Evolutionary conservation across 129 eudicot species (phyloP).

Genomic region (Artemisia tridentata): DNA sequence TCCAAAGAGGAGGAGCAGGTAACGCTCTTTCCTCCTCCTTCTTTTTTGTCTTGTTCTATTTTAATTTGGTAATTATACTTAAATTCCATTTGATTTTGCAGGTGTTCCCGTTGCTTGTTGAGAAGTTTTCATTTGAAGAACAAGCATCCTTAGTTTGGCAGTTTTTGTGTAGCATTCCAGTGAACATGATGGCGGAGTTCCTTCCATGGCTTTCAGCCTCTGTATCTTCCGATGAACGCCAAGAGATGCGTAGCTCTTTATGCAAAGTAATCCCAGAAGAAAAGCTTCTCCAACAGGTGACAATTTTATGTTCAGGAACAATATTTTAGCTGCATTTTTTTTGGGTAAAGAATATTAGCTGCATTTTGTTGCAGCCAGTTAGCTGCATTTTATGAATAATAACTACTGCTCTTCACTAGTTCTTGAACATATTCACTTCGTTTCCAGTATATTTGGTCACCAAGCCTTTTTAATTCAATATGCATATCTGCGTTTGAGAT

Average conservation of each 20-base stretch:
- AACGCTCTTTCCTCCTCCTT: not conserved
- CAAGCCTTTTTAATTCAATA: too few species aligned
- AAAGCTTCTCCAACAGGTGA: constrained; percentile 91
- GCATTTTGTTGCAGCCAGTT: too few species aligned
- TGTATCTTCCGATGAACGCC: constrained; percentile 80
- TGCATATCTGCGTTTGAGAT: too few species aligned
- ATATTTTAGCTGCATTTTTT: too few species aligned
- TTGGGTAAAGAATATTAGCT: too few species aligned
- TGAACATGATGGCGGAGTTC: constrained; percentile 97
- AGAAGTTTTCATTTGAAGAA: constrained; percentile 96
- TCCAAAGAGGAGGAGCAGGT: constrained; percentile 99
- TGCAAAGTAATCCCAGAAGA: constrained; percentile 86
- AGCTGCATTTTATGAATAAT: too few species aligned
- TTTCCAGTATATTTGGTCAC: too few species aligned
- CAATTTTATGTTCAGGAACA: not conserved
- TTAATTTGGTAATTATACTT: too few species aligned
- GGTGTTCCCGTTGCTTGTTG: constrained; percentile 93
- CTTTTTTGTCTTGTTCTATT: not conserved
- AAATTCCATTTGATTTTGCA: constrained; percentile 20
- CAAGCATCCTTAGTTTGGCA: constrained; percentile 98
- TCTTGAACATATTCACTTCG: not conserved
- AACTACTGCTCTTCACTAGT: too few species aligned
- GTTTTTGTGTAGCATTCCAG: constrained; percentile 98
- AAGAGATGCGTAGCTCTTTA: constrained; percentile 89
- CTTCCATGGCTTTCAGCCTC: constrained; percentile 99